Conservation (phyloP, 1,284 basidiomycete genomes). For the Wallemia mellicola region DNA sequence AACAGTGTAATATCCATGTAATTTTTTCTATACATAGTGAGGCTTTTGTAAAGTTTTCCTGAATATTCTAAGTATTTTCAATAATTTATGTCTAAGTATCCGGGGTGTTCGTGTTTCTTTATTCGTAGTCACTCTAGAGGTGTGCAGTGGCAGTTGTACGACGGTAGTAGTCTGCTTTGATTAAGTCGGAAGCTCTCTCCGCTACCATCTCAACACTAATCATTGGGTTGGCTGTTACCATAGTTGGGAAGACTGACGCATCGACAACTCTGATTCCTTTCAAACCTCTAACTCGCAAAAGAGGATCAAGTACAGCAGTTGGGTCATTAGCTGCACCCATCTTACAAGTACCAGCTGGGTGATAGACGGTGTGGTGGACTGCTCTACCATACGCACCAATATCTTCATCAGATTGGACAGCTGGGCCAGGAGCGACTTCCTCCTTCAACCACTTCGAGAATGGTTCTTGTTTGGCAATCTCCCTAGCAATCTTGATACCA, state of each 20-base stretch:
- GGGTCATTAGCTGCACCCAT: conserved; percentile 13
- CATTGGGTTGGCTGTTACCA: conserved; percentile 9
- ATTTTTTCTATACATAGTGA: too few relatives aligned
- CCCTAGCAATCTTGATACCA: conserved; percentile 22
- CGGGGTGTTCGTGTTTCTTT: too few relatives aligned
- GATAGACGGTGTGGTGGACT: conserved; percentile 15
- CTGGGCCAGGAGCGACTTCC: conserved; percentile 14
- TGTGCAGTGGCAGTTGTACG: background rate
- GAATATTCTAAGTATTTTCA: too few relatives aligned
- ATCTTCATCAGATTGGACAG: conserved; percentile 12
- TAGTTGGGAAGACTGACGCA: conserved; percentile 12
- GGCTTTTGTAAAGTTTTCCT: too few relatives aligned
- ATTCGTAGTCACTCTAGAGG: background rate
- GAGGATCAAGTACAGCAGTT: conserved; percentile 12
- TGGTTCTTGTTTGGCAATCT: conserved; percentile 19
- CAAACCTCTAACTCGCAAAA: conserved; percentile 11
- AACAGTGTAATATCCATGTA: background rate
- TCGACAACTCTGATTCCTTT: conserved; percentile 12
- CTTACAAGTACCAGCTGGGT: conserved; percentile 13
- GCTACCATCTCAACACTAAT: background rate
- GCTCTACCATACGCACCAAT: conserved; percentile 12
- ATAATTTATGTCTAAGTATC: too few relatives aligned
- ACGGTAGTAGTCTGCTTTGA: background rate
- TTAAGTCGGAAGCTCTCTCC: background rate
- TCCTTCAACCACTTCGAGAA: conserved; percentile 13